Percentiles rank a stretch among this genome's conserved stretches.
These are phyloP conservation scores for Bimuria novae-zelandiae DNA, from an alignment of 2,329 filamentous ascomycete genomes.

Conservation along the genomic window DNA sequence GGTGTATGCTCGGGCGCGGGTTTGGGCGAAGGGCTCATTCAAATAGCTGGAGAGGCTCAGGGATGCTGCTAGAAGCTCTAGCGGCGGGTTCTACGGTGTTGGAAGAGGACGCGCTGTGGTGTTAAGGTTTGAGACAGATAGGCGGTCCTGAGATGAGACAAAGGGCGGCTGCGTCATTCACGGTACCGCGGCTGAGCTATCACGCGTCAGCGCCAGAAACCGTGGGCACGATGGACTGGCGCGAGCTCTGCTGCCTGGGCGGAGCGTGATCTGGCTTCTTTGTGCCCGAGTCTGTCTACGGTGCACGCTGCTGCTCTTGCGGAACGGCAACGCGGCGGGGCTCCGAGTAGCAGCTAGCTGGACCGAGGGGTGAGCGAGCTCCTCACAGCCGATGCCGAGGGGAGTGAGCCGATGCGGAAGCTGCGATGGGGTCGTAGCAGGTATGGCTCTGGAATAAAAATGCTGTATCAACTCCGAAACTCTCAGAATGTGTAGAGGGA, in stretches of 20 bases:
- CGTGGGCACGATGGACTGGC: neutral
- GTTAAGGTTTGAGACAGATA: conserved; percentile 8
- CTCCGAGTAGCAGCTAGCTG: neutral
- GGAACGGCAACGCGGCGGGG: neutral
- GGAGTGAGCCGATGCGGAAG: neutral
- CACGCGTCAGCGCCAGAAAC: conserved; percentile 1
- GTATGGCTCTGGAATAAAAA: neutral
- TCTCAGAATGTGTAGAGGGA: neutral
- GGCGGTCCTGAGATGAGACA: conserved; percentile 5
- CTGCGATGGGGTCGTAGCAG: neutral
- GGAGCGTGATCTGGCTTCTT: neutral
- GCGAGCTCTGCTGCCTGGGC: conserved; percentile 1
- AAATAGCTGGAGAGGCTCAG: conserved; percentile 28
- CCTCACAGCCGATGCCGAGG: neutral
- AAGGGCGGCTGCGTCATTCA: conserved; percentile 11
- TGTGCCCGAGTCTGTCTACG: neutral
- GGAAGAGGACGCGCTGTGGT: neutral
- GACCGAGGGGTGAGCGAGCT: neutral
- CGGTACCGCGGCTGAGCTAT: neutral
- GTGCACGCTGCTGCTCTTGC: neutral
- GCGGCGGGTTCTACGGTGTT: neutral
- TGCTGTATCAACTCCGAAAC: neutral
- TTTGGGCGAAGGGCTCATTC: conserved; percentile 48
- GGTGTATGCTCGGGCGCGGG: conserved; percentile 33
- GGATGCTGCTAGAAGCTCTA: conserved; percentile 15